Evolutionary conservation across 2,329 filamentous ascomycete genomes (phyloP).

Genomic region (Furcasterigmium furcatum): DNA sequence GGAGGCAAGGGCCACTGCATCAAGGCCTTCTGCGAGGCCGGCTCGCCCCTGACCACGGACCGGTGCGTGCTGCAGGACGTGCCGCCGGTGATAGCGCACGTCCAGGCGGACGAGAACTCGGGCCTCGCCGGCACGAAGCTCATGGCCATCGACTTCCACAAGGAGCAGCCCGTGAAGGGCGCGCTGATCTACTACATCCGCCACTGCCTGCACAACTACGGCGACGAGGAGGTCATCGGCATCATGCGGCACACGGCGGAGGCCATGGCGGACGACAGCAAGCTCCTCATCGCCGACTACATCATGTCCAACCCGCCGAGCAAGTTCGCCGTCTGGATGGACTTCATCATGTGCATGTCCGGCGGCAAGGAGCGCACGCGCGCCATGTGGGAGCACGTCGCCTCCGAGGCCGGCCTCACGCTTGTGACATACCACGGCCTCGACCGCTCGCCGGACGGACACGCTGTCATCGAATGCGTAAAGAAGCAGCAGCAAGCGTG

Average conservation of each 20-base stretch:
- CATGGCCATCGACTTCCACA: constrained; percentile 25
- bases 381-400: constrained; percentile 19
- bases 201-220: constrained; percentile 34
- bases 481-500: constrained; percentile 2
- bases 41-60: constrained; percentile 16
- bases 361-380: constrained; percentile 28
- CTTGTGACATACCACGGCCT: constrained; percentile 16
- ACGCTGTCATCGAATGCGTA: constrained; percentile 15
- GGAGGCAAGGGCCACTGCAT: constrained; percentile 24
- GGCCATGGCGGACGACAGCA: constrained; percentile 27
- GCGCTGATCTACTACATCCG: constrained; percentile 31
- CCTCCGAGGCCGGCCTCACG: constrained; percentile 18
- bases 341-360: constrained; percentile 25
- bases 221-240: constrained; percentile 22
- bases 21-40: constrained; percentile 17
- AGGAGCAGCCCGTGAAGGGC: constrained; percentile 15
- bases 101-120: constrained; percentile 11
- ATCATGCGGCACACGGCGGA: constrained; percentile 24
- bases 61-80: constrained; percentile 28
- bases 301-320: constrained; percentile 22
- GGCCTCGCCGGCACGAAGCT: constrained; percentile 12
- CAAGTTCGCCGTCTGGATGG: constrained; percentile 17
- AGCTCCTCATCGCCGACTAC: constrained; percentile 27
- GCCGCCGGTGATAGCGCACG: constrained; percentile 22
- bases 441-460: constrained; percentile 10